Evolutionary conservation across 2,329 filamentous ascomycete species (phyloP), one percentile per base, ranked within the genome.

Genomic region (Cercospora beticola): DNA sequence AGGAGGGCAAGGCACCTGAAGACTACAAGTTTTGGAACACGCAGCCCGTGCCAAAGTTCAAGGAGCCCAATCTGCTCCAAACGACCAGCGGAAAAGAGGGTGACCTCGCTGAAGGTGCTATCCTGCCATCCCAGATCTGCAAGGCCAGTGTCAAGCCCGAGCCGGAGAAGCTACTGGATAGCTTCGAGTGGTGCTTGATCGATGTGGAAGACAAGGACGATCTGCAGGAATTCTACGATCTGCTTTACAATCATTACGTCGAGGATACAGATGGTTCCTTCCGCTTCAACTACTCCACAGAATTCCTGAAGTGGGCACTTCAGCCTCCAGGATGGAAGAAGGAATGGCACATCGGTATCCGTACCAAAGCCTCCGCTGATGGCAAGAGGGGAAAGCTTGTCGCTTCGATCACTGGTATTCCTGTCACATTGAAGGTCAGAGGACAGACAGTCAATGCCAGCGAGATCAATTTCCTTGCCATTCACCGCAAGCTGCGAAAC

Each of bases 251-350:
- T 65, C 95, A 99, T 82, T 99, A 98, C 74, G 95, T 99, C 68
- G 95, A 99, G 82, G 95, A 99, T 79, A 91, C 93, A 75, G 94
- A 97, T 79, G 93, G 94, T 70, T 97, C 96, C 86, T 98, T 99
- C 84, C 90, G 95, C 64, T 98, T 99, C 86, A 94, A 95, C 80
- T 99, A 99, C 83, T 97, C 93, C 0, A 84, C 89, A 46, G 89
- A 91, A 1, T 96, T 98, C 77, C 84, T 99, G 59, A 90, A 93
- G 79, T 99, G 95, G 93, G 94, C 94, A 10, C 87, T 99, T 78
- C 94, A 97, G 85, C 90, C 94, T 56, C 95, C 95, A 0, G 94
- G 93, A 65, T 99, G 95, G 94, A 90, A 89, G 77, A 92, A 92
- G 79, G 88, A 94, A 75, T 99, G 95, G 92, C 94, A 99, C 79